A percentile compares a stretch with the other conserved stretches of the same genome.
These are phyloP conservation scores for Pseudogymnoascus sp. DNA, from an alignment of 2,329 filamentous ascomycete species.

Conservation along the genomic window DNA sequence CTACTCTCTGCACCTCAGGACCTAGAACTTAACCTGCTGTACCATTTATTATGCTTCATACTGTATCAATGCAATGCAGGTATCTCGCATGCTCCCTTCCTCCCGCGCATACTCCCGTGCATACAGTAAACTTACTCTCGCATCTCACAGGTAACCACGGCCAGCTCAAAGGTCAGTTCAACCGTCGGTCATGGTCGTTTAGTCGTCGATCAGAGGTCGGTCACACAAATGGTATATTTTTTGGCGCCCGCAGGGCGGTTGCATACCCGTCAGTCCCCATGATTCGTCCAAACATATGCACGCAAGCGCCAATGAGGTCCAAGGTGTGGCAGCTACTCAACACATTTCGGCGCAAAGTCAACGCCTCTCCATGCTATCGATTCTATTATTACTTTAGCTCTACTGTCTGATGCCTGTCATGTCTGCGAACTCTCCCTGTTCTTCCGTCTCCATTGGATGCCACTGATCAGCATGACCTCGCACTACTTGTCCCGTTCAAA, in stretches of 20 bases:
- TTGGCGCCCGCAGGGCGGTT: slow-evolving; percentile 3
- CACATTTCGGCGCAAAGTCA: background rate
- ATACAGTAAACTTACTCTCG: slow-evolving; percentile 1
- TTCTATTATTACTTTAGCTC: slow-evolving; percentile 11
- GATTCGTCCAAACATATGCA: slow-evolving; percentile 10
- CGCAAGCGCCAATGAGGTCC: background rate
- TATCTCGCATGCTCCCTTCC: slow-evolving; percentile 9
- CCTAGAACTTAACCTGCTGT: background rate
- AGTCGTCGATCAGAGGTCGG: background rate
- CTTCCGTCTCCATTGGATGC: slow-evolving; percentile 9
- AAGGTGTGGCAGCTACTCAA: background rate
- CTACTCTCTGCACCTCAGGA: background rate
- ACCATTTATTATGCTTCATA: background rate
- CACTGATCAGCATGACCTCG: slow-evolving; percentile 7
- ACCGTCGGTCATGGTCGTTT: background rate
- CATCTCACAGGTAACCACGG: background rate
- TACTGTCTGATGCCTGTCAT: background rate
- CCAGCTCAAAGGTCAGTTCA: slow-evolving; percentile 3
- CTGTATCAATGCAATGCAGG: slow-evolving; percentile 5
- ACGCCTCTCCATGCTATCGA: background rate
- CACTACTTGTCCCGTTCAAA: slow-evolving; percentile 8
- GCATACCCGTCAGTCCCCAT: background rate
- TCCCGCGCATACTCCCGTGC: slow-evolving; percentile 8
- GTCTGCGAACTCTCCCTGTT: background rate
- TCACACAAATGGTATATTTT: background rate